Evolutionary conservation across 495 filamentous ascomycete genomes (phyloP), one percentile per base, ranked within the genome.

Genomic region (Paragyromitra xinjiangensis): DNA sequence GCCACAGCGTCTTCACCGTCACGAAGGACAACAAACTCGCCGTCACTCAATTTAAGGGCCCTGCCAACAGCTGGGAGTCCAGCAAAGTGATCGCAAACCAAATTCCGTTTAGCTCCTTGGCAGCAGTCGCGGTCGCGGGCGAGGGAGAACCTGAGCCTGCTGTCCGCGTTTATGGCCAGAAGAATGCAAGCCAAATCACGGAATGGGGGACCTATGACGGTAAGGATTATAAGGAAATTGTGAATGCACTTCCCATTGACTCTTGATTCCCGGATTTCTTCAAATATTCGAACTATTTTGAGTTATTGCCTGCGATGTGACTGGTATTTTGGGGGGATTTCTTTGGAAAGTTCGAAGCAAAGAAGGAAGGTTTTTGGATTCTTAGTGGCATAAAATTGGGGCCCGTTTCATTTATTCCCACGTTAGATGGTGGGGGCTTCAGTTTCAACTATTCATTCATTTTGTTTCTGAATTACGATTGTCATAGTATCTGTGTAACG

Each of bases 1-100:
- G 6, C 26, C 67, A 75, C 70, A 70, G 69, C 16, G 69, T 75
- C 39, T 75, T 42, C 26, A 62, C 73, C 14, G 45, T 75, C 24
- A 63, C 34, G 6, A 50, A 29, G 16, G 26, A 75, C 9, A 75
- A 75, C 24, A n/a, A 16, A 29, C 69, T 75, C n/a, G 58, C 16
- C 11, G 26, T 75, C 7, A 75, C 73, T 22, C 29, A 26, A 3
- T 75, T 29, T 19, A 37, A 71, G 1, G 65, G 22, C 6, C 26
- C 22, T 11, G n/a, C 62, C 48, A 55, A 45, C 16, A 12, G 0
- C 22, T 56, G 51, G 64, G 8, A 53, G 7, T 6, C 26, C 8
- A 48, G 22, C 14, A 19, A 29, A 9, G 7, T n/a, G 12, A 24
- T 73, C 16, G 24, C 71, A 12, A 29, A 40, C 12, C 22, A 42